Conservation (phyloP, 345 rosid species). For the Moringa oleifera region DNA sequence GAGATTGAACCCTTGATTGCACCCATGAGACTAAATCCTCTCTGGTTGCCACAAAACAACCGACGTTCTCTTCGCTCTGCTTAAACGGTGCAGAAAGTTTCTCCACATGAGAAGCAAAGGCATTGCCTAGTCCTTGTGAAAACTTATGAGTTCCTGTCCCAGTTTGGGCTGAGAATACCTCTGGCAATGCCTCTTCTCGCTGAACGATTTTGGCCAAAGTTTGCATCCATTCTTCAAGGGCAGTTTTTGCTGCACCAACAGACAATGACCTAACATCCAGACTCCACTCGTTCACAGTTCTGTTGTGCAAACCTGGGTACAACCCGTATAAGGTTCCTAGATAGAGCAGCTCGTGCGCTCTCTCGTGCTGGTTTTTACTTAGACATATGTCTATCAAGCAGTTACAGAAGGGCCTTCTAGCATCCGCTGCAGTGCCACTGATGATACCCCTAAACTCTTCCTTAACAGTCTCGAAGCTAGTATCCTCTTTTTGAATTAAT, state of each 20-base stretch:
- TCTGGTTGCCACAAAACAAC: constrained; percentile 70
- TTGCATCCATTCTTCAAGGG: constrained; percentile 87
- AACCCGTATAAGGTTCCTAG: constrained; percentile 71
- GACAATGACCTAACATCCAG: constrained; percentile 82
- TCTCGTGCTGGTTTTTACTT: constrained; percentile 40
- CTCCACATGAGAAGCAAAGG: constrained; percentile 64
- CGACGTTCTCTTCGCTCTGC: constrained; percentile 55
- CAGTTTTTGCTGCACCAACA: constrained; percentile 81
- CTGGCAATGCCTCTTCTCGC: constrained; percentile 65
- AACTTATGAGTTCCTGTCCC: constrained; percentile 82
- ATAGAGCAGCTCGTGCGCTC: constrained; percentile 87
- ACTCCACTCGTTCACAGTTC: constrained; percentile 67
- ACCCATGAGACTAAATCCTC: constrained; percentile 73
- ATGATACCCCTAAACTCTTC: constrained; percentile 61
- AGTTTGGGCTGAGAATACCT: constrained; percentile 67
- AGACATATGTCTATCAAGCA: constrained; percentile 85
- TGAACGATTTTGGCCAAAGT: constrained; percentile 51
- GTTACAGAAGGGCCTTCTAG: constrained; percentile 85
- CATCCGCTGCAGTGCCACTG: constrained; percentile 47
- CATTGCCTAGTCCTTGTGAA: constrained; percentile 68
- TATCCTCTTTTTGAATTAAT: constrained; percentile 39
- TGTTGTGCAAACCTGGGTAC: constrained; percentile 75
- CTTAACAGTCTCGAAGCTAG: constrained; percentile 40
- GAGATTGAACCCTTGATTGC: constrained; percentile 48
- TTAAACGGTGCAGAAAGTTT: constrained; percentile 67